These are phyloP conservation scores for Phyllosticta citribraziliensis DNA, from an alignment of 2,329 filamentous ascomycete genomes.

Conservation along the genomic window DNA sequence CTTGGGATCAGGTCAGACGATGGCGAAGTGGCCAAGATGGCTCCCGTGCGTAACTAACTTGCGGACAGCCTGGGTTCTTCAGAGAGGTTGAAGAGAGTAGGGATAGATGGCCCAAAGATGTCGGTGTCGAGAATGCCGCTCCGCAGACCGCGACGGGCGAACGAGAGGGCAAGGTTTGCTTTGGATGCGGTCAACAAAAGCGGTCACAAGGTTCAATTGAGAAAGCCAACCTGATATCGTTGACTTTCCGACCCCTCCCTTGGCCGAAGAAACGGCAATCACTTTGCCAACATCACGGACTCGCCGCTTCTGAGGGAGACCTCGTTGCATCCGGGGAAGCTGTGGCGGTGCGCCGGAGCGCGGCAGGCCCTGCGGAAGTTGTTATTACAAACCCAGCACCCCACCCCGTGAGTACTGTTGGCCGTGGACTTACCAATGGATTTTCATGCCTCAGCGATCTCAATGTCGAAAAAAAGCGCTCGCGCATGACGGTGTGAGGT, in stretches of 20 bases:
- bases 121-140: constrained; percentile 89
- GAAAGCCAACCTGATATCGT: constrained; percentile 63
- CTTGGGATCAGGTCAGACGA: constrained; percentile 27
- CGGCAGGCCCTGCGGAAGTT: constrained; percentile 61
- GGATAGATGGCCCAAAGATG: constrained; percentile 92
- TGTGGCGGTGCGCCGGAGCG: constrained; percentile 56
- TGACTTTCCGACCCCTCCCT: constrained; percentile 96
- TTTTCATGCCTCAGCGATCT: constrained; percentile 64
- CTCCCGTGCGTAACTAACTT: constrained; percentile 41
- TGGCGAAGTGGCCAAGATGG: neutral
- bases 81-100: constrained; percentile 74
- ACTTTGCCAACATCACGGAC: constrained; percentile 82
- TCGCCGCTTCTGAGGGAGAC: constrained; percentile 67
- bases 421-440: constrained; percentile 54
- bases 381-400: constrained; percentile 2
- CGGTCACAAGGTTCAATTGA: neutral
- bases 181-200: neutral
- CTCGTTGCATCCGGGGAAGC: constrained; percentile 67
- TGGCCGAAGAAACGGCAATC: constrained; percentile 94
- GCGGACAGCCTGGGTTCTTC: constrained; percentile 67
- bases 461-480: constrained; percentile 46
- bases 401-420: no score
- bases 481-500: constrained; percentile 22
- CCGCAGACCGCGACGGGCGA: constrained; percentile 70
- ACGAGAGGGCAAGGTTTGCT: constrained; percentile 75